Evolutionary conservation across 106 monocot species (phyloP).

Genomic region (Amphibolis antarctica): DNA sequence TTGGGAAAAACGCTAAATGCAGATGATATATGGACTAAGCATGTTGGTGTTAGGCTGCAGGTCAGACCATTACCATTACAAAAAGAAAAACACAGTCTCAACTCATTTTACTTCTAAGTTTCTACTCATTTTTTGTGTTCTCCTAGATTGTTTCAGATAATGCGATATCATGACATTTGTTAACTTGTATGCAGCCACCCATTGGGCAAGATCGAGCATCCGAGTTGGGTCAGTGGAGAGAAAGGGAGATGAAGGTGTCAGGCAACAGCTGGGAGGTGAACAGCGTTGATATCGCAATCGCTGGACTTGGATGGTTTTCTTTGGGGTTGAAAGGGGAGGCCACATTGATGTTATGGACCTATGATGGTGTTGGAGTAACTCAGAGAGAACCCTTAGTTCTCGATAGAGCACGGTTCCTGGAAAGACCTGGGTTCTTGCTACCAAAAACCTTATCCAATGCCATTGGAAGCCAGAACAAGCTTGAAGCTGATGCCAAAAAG

Average conservation of each 20-base stretch:
- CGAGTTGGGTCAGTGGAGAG: slow-evolving; percentile 61
- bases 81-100: background rate
- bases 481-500: slow-evolving; percentile 35
- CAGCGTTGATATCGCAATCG: slow-evolving; percentile 55
- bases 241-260: slow-evolving; percentile 53
- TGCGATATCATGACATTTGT: background rate
- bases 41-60: slow-evolving; percentile 85
- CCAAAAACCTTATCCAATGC: slow-evolving; percentile 78
- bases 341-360: slow-evolving; percentile 72
- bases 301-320: slow-evolving; percentile 90
- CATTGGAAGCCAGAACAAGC: slow-evolving; percentile 44
- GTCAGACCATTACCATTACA: slow-evolving; percentile 16
- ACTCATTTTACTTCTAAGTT: background rate
- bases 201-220: slow-evolving; percentile 46
- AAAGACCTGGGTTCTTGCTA: slow-evolving; percentile 78
- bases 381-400: slow-evolving; percentile 72
- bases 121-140: too few relatives aligned
- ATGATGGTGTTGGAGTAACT: slow-evolving; percentile 51
- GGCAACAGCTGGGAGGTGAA: slow-evolving; percentile 87
- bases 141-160: background rate
- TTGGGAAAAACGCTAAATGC: slow-evolving; percentile 83
- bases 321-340: slow-evolving; percentile 86
- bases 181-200: slow-evolving; percentile 45
- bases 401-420: slow-evolving; percentile 61
- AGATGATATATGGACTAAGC: slow-evolving; percentile 55